phyloP scores from a whole-genome alignment of 345 rosid species.

The Eutrema yunnanense region DNA sequence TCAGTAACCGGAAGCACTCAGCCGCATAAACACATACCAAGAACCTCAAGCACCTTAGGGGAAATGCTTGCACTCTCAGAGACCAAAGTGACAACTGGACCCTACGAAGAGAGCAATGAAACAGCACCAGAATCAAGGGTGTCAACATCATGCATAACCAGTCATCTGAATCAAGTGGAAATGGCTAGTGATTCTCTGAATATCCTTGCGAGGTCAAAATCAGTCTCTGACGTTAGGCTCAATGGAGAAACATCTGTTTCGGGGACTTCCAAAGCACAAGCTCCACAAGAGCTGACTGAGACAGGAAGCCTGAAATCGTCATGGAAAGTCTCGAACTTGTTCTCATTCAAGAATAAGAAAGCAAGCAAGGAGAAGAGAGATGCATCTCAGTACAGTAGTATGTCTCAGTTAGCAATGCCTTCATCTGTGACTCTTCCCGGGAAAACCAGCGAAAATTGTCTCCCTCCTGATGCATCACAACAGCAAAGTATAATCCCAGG shows the following conservation, averaged over 20 bases:
- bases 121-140: constrained; percentile 43
- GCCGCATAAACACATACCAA: constrained; percentile 48
- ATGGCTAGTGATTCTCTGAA: constrained; percentile 39
- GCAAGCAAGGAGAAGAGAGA: constrained; percentile 50
- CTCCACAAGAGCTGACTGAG: constrained; percentile 48
- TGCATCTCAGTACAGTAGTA: constrained; percentile 30
- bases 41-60: constrained; percentile 84
- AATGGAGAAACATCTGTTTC: constrained; percentile 42
- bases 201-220: constrained; percentile 65
- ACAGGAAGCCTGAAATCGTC: constrained; percentile 55
- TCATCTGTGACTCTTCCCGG: constrained; percentile 32
- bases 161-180: constrained; percentile 43
- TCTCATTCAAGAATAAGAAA: constrained; percentile 71
- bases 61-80: constrained; percentile 98
- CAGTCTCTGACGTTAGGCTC: constrained; percentile 55
- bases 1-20: constrained; percentile 48
- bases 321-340: constrained; percentile 75
- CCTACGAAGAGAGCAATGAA: constrained; percentile 33
- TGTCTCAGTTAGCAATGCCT: constrained; percentile 12
- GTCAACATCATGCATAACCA: constrained; percentile 49
- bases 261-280: constrained; percentile 33
- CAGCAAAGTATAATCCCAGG: constrained; percentile 32
- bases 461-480: constrained; percentile 21
- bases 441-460: constrained; percentile 21
- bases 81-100: constrained; percentile 41